A percentile compares a stretch with the other conserved stretches of the same genome.
These are phyloP conservation scores for Ilyonectria sp. DNA, from an alignment of 2,329 filamentous ascomycete species.

Conservation along the genomic window DNA sequence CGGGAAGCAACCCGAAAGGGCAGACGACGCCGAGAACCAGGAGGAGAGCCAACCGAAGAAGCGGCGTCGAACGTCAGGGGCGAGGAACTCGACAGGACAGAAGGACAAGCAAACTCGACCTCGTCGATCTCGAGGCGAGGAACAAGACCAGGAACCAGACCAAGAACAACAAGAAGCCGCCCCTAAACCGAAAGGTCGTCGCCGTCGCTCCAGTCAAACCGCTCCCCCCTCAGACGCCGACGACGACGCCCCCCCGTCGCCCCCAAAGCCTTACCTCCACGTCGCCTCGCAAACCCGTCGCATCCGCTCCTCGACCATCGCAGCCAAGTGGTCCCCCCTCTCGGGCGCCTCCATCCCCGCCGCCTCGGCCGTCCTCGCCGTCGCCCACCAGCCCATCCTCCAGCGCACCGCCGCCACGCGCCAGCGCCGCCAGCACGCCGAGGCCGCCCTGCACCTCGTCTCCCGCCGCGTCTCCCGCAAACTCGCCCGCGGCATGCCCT, in stretches of 20 bases:
- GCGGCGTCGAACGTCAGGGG: constrained; percentile 29
- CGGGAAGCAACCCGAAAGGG: constrained; percentile 12
- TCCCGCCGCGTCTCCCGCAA: constrained; percentile 71
- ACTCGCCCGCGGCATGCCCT: constrained; percentile 74
- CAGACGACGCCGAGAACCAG: constrained; percentile 27
- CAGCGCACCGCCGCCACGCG: constrained; percentile 66
- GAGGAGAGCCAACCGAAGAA: constrained; percentile 35
- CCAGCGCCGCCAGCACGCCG: constrained; percentile 66
- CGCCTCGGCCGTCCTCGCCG: constrained; percentile 69
- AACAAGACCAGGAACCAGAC: constrained; percentile 22
- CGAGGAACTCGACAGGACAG: constrained; percentile 16
- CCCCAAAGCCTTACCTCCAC: constrained; percentile 62
- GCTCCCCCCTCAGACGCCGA: constrained; percentile 39
- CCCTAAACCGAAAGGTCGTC: constrained; percentile 23
- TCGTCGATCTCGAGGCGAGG: constrained; percentile 16
- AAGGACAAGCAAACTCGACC: background rate
- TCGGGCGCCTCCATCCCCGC: constrained; percentile 68
- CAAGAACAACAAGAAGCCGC: constrained; percentile 24
- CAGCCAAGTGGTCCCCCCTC: constrained; percentile 77
- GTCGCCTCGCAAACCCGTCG: constrained; percentile 65
- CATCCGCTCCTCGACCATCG: constrained; percentile 75
- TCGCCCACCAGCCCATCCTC: constrained; percentile 74
- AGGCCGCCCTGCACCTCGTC: constrained; percentile 69
- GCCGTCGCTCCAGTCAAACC: constrained; percentile 38
- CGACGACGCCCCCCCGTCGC: constrained; percentile 44